Conservation (phyloP, 306 rosid species). For the Senna tora region DNA sequence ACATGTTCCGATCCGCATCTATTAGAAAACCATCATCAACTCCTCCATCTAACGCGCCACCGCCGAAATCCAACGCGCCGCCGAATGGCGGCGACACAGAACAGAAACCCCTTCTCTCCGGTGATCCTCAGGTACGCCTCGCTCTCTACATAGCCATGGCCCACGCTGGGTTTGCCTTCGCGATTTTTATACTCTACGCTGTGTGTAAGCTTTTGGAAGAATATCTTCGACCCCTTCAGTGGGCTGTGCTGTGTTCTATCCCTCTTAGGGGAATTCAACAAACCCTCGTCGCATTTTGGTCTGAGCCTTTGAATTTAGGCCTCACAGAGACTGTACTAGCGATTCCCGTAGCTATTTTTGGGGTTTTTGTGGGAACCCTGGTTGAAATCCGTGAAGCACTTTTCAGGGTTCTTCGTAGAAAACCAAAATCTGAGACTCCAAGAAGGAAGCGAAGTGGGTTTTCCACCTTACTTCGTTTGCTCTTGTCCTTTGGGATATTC, state of each 20-base stretch:
- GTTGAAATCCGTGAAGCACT: constrained; percentile 70
- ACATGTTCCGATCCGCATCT: constrained; percentile 95
- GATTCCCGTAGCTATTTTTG: constrained; percentile 67
- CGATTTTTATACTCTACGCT: constrained; percentile 70
- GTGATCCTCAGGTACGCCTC: constrained; percentile 87
- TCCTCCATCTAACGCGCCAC: constrained; percentile 35
- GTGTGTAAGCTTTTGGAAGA: constrained; percentile 73
- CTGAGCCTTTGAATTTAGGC: constrained; percentile 70
- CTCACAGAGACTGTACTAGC: constrained; percentile 89
- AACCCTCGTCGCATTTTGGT: constrained; percentile 76
- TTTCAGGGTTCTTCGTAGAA: constrained; percentile 51
- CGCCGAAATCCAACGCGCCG: background rate
- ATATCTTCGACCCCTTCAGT: constrained; percentile 81
- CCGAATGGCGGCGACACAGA: constrained; percentile 42
- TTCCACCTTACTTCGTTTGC: constrained; percentile 73
- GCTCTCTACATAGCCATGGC: constrained; percentile 96
- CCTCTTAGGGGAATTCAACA: constrained; percentile 84
- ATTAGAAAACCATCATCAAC: constrained; percentile 48
- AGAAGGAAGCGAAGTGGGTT: constrained; percentile 56
- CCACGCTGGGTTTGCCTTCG: constrained; percentile 81
- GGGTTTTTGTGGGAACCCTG: constrained; percentile 76
- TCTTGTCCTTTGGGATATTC: constrained; percentile 76
- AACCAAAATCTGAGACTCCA: constrained; percentile 48
- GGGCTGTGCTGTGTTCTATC: constrained; percentile 92
- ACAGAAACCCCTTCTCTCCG: constrained; percentile 47